Evolutionary conservation across 306 rosid species (phyloP), one percentile per base, ranked within the genome.

Genomic region (Leucaena leucocephala): DNA sequence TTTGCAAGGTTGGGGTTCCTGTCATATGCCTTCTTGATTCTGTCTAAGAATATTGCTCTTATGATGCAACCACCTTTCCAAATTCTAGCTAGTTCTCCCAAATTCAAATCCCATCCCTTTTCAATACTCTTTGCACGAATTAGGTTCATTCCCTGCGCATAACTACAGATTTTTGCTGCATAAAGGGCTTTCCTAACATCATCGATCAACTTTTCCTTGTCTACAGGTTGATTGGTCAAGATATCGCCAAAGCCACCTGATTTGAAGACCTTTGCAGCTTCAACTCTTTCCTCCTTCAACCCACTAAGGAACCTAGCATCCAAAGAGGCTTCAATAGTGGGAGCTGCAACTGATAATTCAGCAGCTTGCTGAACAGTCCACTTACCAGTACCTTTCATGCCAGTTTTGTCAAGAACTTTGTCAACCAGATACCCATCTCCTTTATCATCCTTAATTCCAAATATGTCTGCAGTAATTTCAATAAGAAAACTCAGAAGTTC

Each of bases 311-410:
- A 93, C 87, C 98, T 88, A 43, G 95, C 93, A 84, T 93, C 98
- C 89, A 93, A 84, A 34, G 98, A 93, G 68, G 98, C 83, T 76
- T 85, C 97, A 78, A 93, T 93, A 68, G 98, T 93, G 54, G 95
- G 98, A 80, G 97, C 98, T 62, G 98, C 91, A 86, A 93, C 84
- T 13, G 97, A 93, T 71, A 93, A 87, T 48, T 93, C 98, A 65
- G 98, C 98, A 54, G 98, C 97, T 85, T 93, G 98, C 84, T 93
- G 98, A 69, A 94, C 98, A 11, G 97, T 91, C 97, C 98, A 94
- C 87, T 90, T 94, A 74, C 97, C 98, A 50, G 97, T 91, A 52
- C 96, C 98, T 88, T 94, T 94, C 97, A 94, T 91, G 80, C 98
- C 97, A 5, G 98, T 94, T 83, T 94, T 94, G 89, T 94, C 98